Evolutionary conservation across 2,329 filamentous ascomycete species (phyloP).

Genomic region (Hypoxylon sp.): DNA sequence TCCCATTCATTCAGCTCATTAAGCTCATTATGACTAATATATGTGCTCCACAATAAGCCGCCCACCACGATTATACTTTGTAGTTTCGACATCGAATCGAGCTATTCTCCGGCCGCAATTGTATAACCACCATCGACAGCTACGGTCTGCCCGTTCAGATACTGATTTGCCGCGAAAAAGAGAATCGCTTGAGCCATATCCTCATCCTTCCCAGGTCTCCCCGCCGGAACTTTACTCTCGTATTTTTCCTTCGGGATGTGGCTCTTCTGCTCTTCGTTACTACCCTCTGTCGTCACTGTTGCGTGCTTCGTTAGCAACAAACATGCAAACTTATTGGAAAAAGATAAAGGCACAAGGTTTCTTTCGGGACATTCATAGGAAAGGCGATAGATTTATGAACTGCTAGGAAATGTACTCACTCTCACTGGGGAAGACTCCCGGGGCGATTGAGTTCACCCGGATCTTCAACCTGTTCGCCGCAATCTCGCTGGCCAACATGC

Average conservation of each 20-base stretch:
- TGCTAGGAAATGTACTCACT: constrained; percentile 53
- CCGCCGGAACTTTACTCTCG: constrained; percentile 73
- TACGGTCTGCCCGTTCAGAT: constrained; percentile 61
- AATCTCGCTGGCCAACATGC: constrained; percentile 75
- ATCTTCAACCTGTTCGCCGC: constrained; percentile 71
- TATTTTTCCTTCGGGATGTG: constrained; percentile 71
- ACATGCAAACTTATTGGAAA: neutral
- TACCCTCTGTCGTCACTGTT: constrained; percentile 68
- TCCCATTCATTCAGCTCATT: neutral
- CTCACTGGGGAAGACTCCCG: constrained; percentile 79
- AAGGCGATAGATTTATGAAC: too few relatives aligned
- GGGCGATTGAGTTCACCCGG: constrained; percentile 81
- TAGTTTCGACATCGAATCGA: too few relatives aligned
- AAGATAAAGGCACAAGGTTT: neutral
- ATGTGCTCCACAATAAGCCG: neutral
- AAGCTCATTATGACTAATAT: neutral
- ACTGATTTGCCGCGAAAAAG: constrained; percentile 64
- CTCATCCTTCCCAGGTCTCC: constrained; percentile 76
- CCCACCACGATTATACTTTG: too few relatives aligned
- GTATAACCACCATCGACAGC: constrained; percentile 64
- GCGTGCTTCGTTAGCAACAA: constrained; percentile 3
- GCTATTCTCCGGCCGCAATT: constrained; percentile 56
- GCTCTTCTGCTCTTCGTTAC: constrained; percentile 69
- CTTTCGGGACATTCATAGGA: too few relatives aligned
- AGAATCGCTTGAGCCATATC: constrained; percentile 79